Percentiles rank a stretch among this genome's conserved stretches.
These are phyloP conservation scores for Panaeolus cyanescens DNA, from an alignment of 768 basidiomycete species.

Conservation along the genomic window DNA sequence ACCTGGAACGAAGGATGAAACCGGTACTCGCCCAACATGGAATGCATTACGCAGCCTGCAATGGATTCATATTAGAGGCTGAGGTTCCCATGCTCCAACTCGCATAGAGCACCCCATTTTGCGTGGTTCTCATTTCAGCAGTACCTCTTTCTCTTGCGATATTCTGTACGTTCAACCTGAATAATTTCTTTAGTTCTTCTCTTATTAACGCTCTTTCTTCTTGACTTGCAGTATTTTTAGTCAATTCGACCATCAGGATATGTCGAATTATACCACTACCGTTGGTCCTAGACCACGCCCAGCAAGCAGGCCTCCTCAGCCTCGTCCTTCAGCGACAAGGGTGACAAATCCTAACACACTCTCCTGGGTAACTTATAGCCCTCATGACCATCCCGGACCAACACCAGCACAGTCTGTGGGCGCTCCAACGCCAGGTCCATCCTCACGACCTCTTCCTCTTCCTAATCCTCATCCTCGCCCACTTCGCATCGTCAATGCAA, in stretches of 20 bases:
- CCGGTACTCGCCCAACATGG: constrained; percentile 1
- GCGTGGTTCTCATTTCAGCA: background rate
- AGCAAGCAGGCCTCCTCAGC: background rate
- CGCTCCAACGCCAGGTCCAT: background rate
- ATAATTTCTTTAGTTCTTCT: background rate
- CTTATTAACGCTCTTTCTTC: background rate
- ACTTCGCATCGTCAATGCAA: background rate
- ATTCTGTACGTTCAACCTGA: background rate
- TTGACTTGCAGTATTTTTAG: background rate
- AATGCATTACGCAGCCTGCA: background rate
- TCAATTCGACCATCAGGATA: background rate
- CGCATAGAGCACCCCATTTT: background rate
- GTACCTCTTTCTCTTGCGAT: background rate
- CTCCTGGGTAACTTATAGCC: background rate
- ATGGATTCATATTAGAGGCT: background rate
- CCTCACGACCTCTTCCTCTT: background rate
- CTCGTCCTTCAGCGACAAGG: background rate
- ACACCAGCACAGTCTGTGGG: background rate
- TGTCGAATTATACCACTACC: background rate
- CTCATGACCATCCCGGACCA: background rate
- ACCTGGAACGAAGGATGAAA: background rate
- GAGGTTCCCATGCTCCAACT: constrained; percentile 2
- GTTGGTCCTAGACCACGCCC: background rate
- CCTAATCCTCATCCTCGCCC: background rate
- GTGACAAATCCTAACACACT: background rate